A percentile compares a stretch with the other conserved stretches of the same genome.
phyloP scores from a whole-genome alignment of 331 rosid genomes.

The Dryas integrifolia region DNA sequence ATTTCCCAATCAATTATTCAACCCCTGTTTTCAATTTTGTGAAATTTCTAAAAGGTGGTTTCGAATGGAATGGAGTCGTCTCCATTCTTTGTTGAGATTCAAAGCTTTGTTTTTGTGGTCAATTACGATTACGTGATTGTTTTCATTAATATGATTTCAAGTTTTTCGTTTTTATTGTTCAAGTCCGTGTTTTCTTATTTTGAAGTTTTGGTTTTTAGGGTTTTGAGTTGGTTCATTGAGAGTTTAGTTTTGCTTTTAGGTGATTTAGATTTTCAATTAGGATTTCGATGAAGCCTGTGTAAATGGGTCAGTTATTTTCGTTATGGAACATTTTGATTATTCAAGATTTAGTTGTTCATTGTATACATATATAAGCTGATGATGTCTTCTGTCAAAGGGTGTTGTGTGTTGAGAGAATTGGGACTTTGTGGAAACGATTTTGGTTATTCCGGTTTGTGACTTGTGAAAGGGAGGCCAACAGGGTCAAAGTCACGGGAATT shows the following conservation, averaged over 20 bases:
- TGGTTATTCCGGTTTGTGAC: slow-evolving; percentile 49
- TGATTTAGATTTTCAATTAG: not conserved
- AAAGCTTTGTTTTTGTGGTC: not conserved
- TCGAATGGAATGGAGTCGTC: not conserved
- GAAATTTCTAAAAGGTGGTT: too few species aligned
- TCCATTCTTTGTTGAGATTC: not conserved
- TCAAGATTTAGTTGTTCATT: not conserved
- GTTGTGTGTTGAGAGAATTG: not conserved
- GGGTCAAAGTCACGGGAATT: slow-evolving; percentile 60
- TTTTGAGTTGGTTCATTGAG: not conserved
- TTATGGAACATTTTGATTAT: not conserved
- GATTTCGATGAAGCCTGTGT: not conserved
- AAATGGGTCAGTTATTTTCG: not conserved
- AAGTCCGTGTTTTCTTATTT: not conserved
- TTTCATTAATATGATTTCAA: not conserved
- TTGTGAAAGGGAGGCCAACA: slow-evolving; percentile 48
- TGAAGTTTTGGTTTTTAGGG: not conserved
- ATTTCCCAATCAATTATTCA: not conserved
- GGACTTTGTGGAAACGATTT: slow-evolving; percentile 41
- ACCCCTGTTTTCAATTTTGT: not conserved
- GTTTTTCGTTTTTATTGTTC: not conserved
- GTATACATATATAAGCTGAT: not conserved
- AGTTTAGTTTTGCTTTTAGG: not conserved
- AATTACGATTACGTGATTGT: not conserved
- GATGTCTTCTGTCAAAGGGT: not conserved